Evolutionary conservation across 2,329 filamentous ascomycete genomes (phyloP).

Genomic region (Rhynchosporium secalis): DNA sequence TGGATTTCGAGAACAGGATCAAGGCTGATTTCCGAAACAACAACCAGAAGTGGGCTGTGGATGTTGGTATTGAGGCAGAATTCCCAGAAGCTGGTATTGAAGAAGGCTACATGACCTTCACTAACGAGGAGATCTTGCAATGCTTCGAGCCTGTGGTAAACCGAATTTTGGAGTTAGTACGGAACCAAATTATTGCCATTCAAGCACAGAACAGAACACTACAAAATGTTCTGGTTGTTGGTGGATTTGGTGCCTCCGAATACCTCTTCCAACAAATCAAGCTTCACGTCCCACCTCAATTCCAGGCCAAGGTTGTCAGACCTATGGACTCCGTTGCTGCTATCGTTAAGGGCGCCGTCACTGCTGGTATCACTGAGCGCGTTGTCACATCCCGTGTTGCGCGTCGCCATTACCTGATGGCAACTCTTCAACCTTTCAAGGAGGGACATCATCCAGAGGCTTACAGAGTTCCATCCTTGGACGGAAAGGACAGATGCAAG

Average conservation of each 20-base stretch:
- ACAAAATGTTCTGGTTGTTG: conserved; percentile 95
- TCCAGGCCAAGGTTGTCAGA: conserved; percentile 95
- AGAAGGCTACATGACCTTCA: conserved; percentile 99
- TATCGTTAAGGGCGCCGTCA: conserved; percentile 97
- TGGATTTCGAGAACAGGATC: conserved; percentile 99
- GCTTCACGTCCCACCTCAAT: conserved; percentile 95
- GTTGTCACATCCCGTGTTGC: conserved; percentile 97
- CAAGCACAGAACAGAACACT: conserved; percentile 93
- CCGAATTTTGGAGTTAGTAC: conserved; percentile 89
- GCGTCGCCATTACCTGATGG: conserved; percentile 98
- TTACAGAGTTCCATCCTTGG: conserved; percentile 93
- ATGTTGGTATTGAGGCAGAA: conserved; percentile 97
- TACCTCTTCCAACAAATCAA: conserved; percentile 99
- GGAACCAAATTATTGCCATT: conserved; percentile 98
- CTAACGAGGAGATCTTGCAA: conserved; percentile 97
- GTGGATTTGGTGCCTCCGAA: conserved; percentile 96
- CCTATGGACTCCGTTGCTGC: conserved; percentile 99
- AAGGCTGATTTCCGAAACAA: conserved; percentile 99
- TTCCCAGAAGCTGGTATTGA: conserved; percentile 97
- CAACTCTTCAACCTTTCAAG: conserved; percentile 96
- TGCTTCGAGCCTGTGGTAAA: conserved; percentile 99
- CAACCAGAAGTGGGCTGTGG: conserved; percentile 97
- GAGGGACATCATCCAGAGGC: conserved; percentile 98
- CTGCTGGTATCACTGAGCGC: conserved; percentile 94
- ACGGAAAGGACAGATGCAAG: conserved; percentile 97